Base-by-base conservation (phyloP, 2,329 filamentous ascomycete species). In the Aureobasidium mangrovei region DNA sequence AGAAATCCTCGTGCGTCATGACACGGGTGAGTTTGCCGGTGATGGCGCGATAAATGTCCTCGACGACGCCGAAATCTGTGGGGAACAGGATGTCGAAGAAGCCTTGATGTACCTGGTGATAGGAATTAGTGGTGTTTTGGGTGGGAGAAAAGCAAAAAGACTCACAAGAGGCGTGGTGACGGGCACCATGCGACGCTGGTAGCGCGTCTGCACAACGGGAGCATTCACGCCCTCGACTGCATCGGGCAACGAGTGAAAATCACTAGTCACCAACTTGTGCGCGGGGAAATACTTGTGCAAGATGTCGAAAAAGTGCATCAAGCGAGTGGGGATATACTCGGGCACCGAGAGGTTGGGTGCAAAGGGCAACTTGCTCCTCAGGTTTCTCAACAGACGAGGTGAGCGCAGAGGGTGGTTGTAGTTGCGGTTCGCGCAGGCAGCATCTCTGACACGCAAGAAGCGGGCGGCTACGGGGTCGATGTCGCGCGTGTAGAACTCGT, bases 31-130 rank as follows among this genome's bases (percentile, higher is more conserved):
- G 76, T 67, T 94, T 93, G 32, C 91, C 91, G 0, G 93, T 98
- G 63, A 97, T 83, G 58, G 89, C 89, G 54, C 88, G 84, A 72
- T 98, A 98, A 62, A 97, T 83, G 63, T 89, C 84, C 70, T 97
- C 90, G 71, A 93, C 85, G 61, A 95, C 85, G 59, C 81, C 78
- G 67, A 98, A 98, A 70, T 98, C 86, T 8, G 93, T 98, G 0
- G 93, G 93, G 73, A 98, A 98, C 67, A 98, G 84, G 63, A 98
- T 96, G 68, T 98, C 94, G 67, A 98, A 98, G 72, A 95, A 97
- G 43, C 93, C 94, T 74, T 98, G 94, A 69, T 97, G 91, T 45
- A 96, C 88, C 88, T 94, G 59, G 18, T n/a, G 38, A n/a, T 47
- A 39, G 18, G 18, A 7, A 32, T 4, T 26, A 43, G 47, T 54